Evolutionary conservation across 306 rosid genomes (phyloP), one percentile per base, ranked within the genome.

Genomic region (Castanea mollissima): DNA sequence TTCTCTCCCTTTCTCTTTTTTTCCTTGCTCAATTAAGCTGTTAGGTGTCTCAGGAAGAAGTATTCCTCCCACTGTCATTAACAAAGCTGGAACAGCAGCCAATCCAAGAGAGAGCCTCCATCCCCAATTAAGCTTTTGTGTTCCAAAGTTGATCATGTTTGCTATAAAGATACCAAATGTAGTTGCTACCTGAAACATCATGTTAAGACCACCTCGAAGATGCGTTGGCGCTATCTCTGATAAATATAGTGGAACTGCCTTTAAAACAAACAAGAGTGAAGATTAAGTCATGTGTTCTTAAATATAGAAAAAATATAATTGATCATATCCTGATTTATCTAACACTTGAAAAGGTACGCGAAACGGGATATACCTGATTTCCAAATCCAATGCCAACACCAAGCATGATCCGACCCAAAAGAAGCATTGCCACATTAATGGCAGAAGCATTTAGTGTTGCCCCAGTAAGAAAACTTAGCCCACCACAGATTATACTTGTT

Each of bases 171-270:
- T 90, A 41, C 98, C 98, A 2, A 86, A 80, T 2, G 98, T 94
- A 14, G 97, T 94, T 76, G 98, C 98, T 29, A 94, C 82, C 78
- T 94, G 97, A 86, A 94, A 94, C 97, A 94, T 86, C 97, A 94
- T 92, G 90, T 94, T 94, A 75, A 94, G 74, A 64, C 83, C 97
- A 78, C 97, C 98, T 78, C 98, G 85, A 55, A 94, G 91, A 84
- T 94, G 97, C 57, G 97, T 88, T 2, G 97, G 98, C 1, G 98
- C 98, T 92, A 94, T 90, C 86, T 94, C 98, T 72, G 98, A 94
- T 67, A 94, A 79, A 83, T 94, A 94, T 6, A 94, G 88, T 29
- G 98, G 98, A 78, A 92, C 86, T 41, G 92, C 98, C 98, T 94
- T 86, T 84, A 77, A 86, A 79, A 90, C 38, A 83, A 46, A 81